Evolutionary conservation across 345 rosid genomes (phyloP), one percentile per base, ranked within the genome.

Genomic region (Melastoma malabathricum): DNA sequence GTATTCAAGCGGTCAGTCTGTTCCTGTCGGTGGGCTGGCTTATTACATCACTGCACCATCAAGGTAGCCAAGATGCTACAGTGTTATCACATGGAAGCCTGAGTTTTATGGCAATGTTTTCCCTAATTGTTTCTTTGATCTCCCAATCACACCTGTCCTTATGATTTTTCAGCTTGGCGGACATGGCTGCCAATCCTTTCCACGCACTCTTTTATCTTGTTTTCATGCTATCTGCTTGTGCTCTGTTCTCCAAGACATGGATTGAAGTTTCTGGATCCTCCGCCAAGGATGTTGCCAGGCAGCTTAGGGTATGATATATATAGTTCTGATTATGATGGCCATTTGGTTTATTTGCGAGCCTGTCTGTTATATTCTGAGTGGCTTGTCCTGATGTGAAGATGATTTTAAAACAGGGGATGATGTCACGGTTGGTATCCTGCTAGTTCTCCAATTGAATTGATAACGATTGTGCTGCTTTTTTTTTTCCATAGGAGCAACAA

Each of bases 101-200:
- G 41, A 34, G 41, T 8, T 34, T 34, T n/a, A 6, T 8, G 12
- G 41, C 12, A 6, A 12, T 34, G 41, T 13, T 13, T 23, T 23
- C 1, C 39, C 17, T 19, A 13, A 13, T 6, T 13, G 8, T 13
- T 46, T 23, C 22, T 56, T 3, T 46, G 16, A 17, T 10, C 51
- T 43, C n/a, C 16, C 23, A 16, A 55, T 55, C 51, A 44, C 23
- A 15, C 31, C 50, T 48, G 20, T 22, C 5, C 13, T 14, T 43
- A 10, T 51, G 19, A 48, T 49, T n/a, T 63, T 69, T 63, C 89
- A 84, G 94, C 73, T 73, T 84, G 55, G 84, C 94, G 9, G 94
- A 84, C 61, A 84, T 84, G 89, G 89, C 86, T n/a, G 86, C 89
- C 64, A 76, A 84, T 69, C 94, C 89, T 14, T 84, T 84, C 83